Evolutionary conservation across 2,329 filamentous ascomycete species (phyloP), one percentile per base, ranked within the genome.

Genomic region (Aspergillus pseudoglaucus): DNA sequence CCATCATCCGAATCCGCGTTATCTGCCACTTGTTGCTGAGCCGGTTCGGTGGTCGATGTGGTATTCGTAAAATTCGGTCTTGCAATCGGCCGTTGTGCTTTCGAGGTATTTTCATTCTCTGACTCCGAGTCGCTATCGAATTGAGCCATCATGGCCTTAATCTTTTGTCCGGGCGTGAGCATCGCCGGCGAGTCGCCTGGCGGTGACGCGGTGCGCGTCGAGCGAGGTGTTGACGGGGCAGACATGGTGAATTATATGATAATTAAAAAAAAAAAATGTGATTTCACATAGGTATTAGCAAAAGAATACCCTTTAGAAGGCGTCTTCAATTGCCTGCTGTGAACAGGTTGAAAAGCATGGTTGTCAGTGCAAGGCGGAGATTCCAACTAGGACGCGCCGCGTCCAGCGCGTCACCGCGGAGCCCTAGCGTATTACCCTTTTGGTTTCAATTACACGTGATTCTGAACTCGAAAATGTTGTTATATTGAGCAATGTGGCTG

Each of bases 81-180:
- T 10, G 52, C 39, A 27, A 48, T 54, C 6, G 44, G 25, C 1
- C 20, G 42, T 10, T 5, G 17, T 22, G 18, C 17, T 39, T 9
- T 39, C 4, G 15, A 17, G 3, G 5, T 15, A 10, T 22, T 39
- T 37, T 70, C 66, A 8, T 69, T 69, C 12, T 78, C 74, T 1
- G 69, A 66, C 3, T 76, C 71, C 0, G 67, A 73, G 41, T 75
- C 74, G 47, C 67, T 69, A 44, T 70, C 65, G 39, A 78, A 75
- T 44, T 69, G 65, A 25, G 75, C 73, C 42, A 79, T 64, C 58
- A 77, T 67, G 6, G 73, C 74, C 51, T 71, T 71, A 43, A 77
- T 71, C 56, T 77, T 78, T 47, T 65, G 66, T 44, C 70, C 66
- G 4, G 73, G 73, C 0, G 72, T 72, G 42, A 73, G 60, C 44